Percentiles rank a stretch among this genome's conserved stretches.
Evolutionary conservation across 805 yeast species (phyloP).

Genomic region (Sungouiella blattae): DNA sequence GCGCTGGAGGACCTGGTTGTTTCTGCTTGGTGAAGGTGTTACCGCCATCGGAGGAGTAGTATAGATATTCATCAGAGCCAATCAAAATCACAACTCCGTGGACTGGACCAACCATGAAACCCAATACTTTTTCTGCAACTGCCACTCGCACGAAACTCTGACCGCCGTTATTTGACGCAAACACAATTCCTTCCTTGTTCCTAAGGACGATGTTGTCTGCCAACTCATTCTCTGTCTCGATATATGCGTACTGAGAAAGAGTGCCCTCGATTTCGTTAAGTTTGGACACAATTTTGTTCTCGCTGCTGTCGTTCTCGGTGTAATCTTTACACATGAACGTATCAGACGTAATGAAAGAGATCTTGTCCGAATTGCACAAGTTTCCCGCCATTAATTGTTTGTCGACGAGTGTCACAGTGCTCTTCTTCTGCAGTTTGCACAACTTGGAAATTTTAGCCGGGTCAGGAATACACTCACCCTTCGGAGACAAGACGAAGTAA

Average conservation of each 20-base stretch:
- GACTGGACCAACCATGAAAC: slow-evolving; percentile 58
- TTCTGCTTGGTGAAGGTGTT: slow-evolving; percentile 42
- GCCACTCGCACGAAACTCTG: slow-evolving; percentile 41
- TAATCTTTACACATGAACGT: slow-evolving; percentile 14
- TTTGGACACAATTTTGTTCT: slow-evolving; percentile 31
- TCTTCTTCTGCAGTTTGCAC: slow-evolving; percentile 20
- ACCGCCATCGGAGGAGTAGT: slow-evolving; percentile 69
- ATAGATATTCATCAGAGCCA: slow-evolving; percentile 48
- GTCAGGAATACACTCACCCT: slow-evolving; percentile 48
- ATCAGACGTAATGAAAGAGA: slow-evolving; percentile 9
- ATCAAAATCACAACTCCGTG: slow-evolving; percentile 55
- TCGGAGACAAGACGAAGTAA: slow-evolving; percentile 34
- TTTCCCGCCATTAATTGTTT: slow-evolving; percentile 44
- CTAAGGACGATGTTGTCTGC: slow-evolving; percentile 50
- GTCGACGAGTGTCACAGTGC: slow-evolving; percentile 30
- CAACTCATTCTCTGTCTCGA: slow-evolving; percentile 14
- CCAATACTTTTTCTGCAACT: slow-evolving; percentile 40
- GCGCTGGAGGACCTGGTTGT: slow-evolving; percentile 40
- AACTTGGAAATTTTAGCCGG: slow-evolving; percentile 19
- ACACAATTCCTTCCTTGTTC: slow-evolving; percentile 50
- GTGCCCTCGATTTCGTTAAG: slow-evolving; percentile 48
- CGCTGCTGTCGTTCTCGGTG: slow-evolving; percentile 5
- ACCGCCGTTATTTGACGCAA: slow-evolving; percentile 73
- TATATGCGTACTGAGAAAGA: slow-evolving; percentile 54
- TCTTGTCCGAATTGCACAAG: slow-evolving; percentile 34